Conservation (phyloP, 2,329 filamentous ascomycete genomes). For the Teratosphaeria zuluensis region DNA sequence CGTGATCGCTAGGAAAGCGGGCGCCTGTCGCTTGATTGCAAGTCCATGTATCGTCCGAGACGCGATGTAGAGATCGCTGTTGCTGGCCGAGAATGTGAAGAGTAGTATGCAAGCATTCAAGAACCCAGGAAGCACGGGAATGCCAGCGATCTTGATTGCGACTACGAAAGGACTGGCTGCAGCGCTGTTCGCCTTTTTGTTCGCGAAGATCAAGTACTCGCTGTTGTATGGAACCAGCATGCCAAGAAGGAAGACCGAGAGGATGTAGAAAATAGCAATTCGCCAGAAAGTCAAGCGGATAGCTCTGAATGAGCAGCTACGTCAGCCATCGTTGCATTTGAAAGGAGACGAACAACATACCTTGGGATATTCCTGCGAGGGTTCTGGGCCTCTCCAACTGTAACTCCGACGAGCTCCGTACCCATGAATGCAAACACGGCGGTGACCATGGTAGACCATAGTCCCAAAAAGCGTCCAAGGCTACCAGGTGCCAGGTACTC, state of each 20-base stretch:
- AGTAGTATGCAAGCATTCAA: constrained; percentile 65
- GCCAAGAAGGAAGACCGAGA: constrained; percentile 64
- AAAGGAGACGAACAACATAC: background rate
- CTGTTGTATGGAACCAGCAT: constrained; percentile 69
- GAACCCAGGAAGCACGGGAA: constrained; percentile 54
- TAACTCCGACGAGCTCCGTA: constrained; percentile 68
- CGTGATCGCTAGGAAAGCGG: constrained; percentile 60
- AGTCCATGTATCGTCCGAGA: constrained; percentile 52
- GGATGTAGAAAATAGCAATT: constrained; percentile 69
- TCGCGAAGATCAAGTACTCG: constrained; percentile 47
- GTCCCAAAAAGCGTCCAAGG: constrained; percentile 34
- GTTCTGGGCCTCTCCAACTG: constrained; percentile 63
- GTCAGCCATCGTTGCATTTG: background rate
- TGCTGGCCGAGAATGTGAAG: constrained; percentile 68
- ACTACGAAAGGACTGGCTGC: constrained; percentile 66
- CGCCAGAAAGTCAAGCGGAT: constrained; percentile 57
- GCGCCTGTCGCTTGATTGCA: constrained; percentile 61
- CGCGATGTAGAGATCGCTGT: constrained; percentile 68
- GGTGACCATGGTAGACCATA: constrained; percentile 50
- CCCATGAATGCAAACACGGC: constrained; percentile 72
- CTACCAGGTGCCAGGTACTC: constrained; percentile 10
- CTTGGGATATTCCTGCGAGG: constrained; percentile 66
- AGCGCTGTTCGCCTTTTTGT: constrained; percentile 29
- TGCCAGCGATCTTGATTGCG: constrained; percentile 55
- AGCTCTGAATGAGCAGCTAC: constrained; percentile 52